Evolutionary conservation across 2,329 filamentous ascomycete species (phyloP).

Genomic region (Penicillium sp.): DNA sequence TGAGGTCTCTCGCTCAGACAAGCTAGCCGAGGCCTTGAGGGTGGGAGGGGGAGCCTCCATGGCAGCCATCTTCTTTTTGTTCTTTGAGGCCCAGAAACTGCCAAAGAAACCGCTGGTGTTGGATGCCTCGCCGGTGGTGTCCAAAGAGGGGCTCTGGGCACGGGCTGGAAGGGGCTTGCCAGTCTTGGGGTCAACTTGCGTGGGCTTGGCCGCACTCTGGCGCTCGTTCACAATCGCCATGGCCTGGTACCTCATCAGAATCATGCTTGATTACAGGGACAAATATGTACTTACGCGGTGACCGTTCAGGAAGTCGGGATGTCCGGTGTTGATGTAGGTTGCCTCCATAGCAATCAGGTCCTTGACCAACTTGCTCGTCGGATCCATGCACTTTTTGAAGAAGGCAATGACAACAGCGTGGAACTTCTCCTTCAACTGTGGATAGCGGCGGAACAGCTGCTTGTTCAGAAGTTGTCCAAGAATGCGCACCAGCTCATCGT

Average conservation of each 20-base stretch:
- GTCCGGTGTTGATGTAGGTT: slow-evolving; percentile 96
- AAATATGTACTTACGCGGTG: slow-evolving; percentile 59
- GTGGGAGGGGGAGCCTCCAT: slow-evolving; percentile 94
- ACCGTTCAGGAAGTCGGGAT: slow-evolving; percentile 95
- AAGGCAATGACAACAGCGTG: slow-evolving; percentile 86
- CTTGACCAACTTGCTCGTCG: slow-evolving; percentile 91
- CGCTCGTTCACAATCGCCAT: slow-evolving; percentile 98
- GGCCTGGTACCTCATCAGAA: slow-evolving; percentile 48
- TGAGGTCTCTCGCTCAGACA: slow-evolving; percentile 89
- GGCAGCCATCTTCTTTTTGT: slow-evolving; percentile 99
- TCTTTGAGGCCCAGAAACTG: slow-evolving; percentile 97
- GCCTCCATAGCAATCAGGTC: slow-evolving; percentile 94
- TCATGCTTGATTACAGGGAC: not conserved
- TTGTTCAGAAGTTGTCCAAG: slow-evolving; percentile 84
- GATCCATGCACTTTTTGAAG: slow-evolving; percentile 98
- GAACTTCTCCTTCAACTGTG: slow-evolving; percentile 93
- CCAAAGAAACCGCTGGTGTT: slow-evolving; percentile 86
- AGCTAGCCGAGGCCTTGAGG: slow-evolving; percentile 86
- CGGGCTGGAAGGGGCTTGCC: slow-evolving; percentile 86
- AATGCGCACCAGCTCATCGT: slow-evolving; percentile 95
- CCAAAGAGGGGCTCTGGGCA: slow-evolving; percentile 68
- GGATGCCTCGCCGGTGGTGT: slow-evolving; percentile 47
- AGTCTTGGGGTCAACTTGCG: slow-evolving; percentile 96
- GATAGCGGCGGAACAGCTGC: slow-evolving; percentile 85
- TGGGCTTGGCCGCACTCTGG: slow-evolving; percentile 70